Evolutionary conservation across 495 filamentous ascomycete species (phyloP).

Genomic region (Xylaria curta): DNA sequence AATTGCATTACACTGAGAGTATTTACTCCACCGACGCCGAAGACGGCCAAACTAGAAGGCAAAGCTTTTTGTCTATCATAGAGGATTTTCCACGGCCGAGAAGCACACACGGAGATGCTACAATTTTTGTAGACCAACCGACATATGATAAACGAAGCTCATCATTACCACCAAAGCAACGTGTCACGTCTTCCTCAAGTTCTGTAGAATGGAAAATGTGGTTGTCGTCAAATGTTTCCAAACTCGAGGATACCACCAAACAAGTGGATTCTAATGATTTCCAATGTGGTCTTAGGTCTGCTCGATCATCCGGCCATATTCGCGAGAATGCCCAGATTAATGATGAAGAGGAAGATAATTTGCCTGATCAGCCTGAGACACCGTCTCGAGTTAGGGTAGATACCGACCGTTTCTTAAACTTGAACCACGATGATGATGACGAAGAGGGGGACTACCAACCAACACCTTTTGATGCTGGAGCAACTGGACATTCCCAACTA

Average conservation of each 20-base stretch:
- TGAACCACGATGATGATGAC: conserved; percentile 30
- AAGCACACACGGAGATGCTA: conserved; percentile 35
- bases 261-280: conserved; percentile 37
- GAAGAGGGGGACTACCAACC: conserved; percentile 20
- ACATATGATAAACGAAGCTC: conserved; percentile 33
- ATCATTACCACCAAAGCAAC: conserved; percentile 38
- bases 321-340: conserved; percentile 67
- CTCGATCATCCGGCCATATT: conserved; percentile 55
- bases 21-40: conserved; percentile 49
- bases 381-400: background rate
- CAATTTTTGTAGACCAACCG: conserved; percentile 37
- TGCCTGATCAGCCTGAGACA: background rate
- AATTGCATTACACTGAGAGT: conserved; percentile 48
- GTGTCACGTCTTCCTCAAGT: conserved; percentile 48
- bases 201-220: conserved; percentile 62
- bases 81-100: conserved; percentile 25
- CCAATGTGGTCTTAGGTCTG: conserved; percentile 46
- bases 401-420: background rate
- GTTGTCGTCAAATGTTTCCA: conserved; percentile 58
- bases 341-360: conserved; percentile 44
- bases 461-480: conserved; percentile 23
- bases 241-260: conserved; percentile 48
- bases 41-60: conserved; percentile 14
- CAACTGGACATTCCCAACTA: background rate
- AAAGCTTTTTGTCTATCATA: conserved; percentile 11